Evolutionary conservation across 177 flowering plant genomes (phyloP).

Genomic region (Vitis hybrid): DNA sequence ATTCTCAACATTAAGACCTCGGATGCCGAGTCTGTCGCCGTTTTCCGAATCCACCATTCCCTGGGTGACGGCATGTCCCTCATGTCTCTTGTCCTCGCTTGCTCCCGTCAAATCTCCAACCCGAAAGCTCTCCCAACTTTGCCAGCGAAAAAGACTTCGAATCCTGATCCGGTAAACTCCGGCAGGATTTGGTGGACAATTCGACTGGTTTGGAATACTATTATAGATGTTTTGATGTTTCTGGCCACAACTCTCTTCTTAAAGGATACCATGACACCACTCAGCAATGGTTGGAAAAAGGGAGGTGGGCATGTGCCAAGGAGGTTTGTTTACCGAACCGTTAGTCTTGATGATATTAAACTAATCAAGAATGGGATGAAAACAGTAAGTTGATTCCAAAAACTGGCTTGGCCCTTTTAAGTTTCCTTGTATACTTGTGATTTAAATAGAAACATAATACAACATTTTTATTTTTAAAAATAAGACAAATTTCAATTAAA

Average conservation of each 20-base stretch:
- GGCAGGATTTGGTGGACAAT: background rate
- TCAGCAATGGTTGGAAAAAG: no score
- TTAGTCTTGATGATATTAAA: no score
- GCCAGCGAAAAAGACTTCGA: conserved; percentile 11
- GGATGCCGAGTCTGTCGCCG: conserved; percentile 23
- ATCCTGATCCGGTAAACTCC: no score
- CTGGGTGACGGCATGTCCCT: conserved; percentile 51
- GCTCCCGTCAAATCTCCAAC: conserved; percentile 35
- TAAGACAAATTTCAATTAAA: no score
- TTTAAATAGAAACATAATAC: no score
- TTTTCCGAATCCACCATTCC: conserved; percentile 48
- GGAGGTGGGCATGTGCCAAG: no score
- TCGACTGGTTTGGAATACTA: conserved; percentile 27
- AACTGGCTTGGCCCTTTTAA: no score
- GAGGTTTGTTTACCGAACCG: no score
- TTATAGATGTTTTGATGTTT: conserved; percentile 19
- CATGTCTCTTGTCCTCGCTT: conserved; percentile 42
- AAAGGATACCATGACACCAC: conserved; percentile 6
- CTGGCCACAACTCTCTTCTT: conserved; percentile 17
- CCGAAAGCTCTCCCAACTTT: conserved; percentile 35
- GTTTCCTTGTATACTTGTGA: no score
- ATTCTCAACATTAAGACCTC: conserved; percentile 38
- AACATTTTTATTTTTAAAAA: no score
- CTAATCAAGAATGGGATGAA: no score
- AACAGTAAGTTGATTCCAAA: no score